phyloP scores from a whole-genome alignment of 2,329 filamentous ascomycete genomes.

The Xylaria sp. region DNA sequence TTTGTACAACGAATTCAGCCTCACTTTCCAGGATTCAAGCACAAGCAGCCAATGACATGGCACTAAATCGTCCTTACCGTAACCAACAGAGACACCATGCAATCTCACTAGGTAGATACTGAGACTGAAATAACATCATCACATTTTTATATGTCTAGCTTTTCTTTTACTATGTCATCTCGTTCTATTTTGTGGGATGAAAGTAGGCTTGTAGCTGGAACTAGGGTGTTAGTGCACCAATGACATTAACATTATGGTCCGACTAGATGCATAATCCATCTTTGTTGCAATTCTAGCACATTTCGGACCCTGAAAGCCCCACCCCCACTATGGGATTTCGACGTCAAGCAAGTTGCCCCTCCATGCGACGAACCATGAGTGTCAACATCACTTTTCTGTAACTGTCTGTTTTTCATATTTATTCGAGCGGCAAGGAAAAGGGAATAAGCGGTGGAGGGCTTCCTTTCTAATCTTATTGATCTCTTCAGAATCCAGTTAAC shows the following conservation, averaged over 20 bases:
- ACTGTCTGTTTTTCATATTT: not conserved
- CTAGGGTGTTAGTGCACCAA: not conserved
- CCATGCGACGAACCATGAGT: conserved; percentile 24
- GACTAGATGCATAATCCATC: conserved; percentile 18
- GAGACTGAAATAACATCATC: not conserved
- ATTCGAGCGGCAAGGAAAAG: not conserved
- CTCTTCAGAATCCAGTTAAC: not conserved
- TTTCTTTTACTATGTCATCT: not conserved
- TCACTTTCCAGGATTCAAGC: conserved; percentile 18
- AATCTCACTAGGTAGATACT: not conserved
- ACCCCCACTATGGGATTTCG: conserved; percentile 36
- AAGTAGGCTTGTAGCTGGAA: not conserved
- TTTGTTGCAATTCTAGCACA: conserved; percentile 19
- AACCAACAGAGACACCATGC: not conserved
- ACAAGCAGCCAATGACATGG: conserved; percentile 22
- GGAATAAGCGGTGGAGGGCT: not conserved
- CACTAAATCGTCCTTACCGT: conserved; percentile 4
- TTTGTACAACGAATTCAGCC: conserved; percentile 23
- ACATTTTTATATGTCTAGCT: not conserved
- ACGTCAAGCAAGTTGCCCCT: conserved; percentile 32
- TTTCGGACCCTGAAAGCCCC: conserved; percentile 14
- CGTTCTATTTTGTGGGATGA: not conserved
- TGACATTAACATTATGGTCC: not conserved
- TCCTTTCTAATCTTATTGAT: not conserved
- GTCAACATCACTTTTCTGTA: not conserved